These are phyloP conservation scores for Ascoidea asiatica DNA, from an alignment of 805 yeast species.

Conservation along the genomic window DNA sequence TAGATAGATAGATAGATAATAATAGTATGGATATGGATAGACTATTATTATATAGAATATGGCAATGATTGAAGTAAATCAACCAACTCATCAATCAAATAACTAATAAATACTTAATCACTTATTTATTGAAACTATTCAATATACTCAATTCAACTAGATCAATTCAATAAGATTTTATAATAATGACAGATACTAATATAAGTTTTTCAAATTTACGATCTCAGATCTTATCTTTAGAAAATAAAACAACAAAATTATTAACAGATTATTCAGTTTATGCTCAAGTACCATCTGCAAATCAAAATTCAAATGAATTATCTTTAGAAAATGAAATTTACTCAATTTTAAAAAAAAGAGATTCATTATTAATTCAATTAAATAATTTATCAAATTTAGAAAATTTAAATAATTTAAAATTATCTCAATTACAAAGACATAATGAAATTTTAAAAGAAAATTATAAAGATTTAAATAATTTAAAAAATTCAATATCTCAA, in stretches of 20 bases:
- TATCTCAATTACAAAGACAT: slow-evolving; percentile 75
- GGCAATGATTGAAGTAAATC: no score
- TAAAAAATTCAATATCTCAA: slow-evolving; percentile 45
- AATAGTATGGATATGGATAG: no score
- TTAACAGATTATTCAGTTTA: slow-evolving; percentile 4
- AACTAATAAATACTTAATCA: no score
- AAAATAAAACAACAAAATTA: slow-evolving; percentile 7
- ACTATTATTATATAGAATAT: no score
- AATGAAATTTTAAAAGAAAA: slow-evolving; percentile 65
- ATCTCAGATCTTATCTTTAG: slow-evolving; percentile 8
- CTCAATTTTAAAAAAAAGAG: slow-evolving; percentile 4
- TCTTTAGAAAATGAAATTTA: slow-evolving; percentile 1
- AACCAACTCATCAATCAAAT: no score
- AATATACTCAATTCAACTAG: no score
- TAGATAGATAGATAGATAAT: no score
- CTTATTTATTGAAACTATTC: no score
- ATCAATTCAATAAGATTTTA: no score
- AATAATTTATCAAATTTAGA: slow-evolving; percentile 30
- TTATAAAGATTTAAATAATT: slow-evolving; percentile 43
- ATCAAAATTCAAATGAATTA: neutral
- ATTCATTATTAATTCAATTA: slow-evolving; percentile 6
- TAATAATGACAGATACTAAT: neutral
- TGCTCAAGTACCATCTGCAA: slow-evolving; percentile 1
- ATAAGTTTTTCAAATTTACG: slow-evolving; percentile 9
- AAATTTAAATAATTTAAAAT: slow-evolving; percentile 52